Percentiles rank a stretch among this genome's conserved stretches.
Evolutionary conservation across 2,329 filamentous ascomycete genomes (phyloP).

Genomic region (Fusarium clavum): DNA sequence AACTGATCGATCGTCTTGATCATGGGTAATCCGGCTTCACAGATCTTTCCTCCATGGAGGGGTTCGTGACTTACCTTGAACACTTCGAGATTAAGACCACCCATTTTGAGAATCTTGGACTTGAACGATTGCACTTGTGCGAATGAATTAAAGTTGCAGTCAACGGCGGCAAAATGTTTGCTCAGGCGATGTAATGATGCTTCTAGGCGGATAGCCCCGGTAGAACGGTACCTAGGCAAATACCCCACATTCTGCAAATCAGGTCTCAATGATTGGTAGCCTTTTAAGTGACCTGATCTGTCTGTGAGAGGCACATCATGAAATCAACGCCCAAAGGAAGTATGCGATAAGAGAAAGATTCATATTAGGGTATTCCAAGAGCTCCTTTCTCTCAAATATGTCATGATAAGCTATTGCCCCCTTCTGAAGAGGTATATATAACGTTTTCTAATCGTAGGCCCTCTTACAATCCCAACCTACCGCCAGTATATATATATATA

Average conservation of each 20-base stretch:
- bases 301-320: background rate
- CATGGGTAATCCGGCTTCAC: background rate
- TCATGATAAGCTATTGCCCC: slow-evolving; percentile 15
- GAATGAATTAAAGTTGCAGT: slow-evolving; percentile 23
- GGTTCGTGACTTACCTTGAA: slow-evolving; percentile 76
- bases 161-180: slow-evolving; percentile 32
- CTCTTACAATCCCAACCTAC: slow-evolving; percentile 17
- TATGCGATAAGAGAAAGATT: background rate
- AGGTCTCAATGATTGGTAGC: slow-evolving; percentile 32
- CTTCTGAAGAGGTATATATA: slow-evolving; percentile 27
- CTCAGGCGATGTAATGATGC: slow-evolving; percentile 33
- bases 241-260: slow-evolving; percentile 29
- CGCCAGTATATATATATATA: slow-evolving; percentile 32
- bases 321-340: background rate
- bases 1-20: background rate
- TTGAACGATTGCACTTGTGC: slow-evolving; percentile 7
- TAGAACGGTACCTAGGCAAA: slow-evolving; percentile 30
- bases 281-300: slow-evolving; percentile 6
- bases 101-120: slow-evolving; percentile 60
- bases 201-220: slow-evolving; percentile 39
- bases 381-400: slow-evolving; percentile 5
- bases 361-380: slow-evolving; percentile 5
- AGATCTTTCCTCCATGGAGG: background rate
- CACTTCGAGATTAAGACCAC: slow-evolving; percentile 89
- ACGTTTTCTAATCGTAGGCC: slow-evolving; percentile 26